Evolutionary conservation across 2,329 filamentous ascomycete species (phyloP).

Genomic region (Talaromyces sp.): DNA sequence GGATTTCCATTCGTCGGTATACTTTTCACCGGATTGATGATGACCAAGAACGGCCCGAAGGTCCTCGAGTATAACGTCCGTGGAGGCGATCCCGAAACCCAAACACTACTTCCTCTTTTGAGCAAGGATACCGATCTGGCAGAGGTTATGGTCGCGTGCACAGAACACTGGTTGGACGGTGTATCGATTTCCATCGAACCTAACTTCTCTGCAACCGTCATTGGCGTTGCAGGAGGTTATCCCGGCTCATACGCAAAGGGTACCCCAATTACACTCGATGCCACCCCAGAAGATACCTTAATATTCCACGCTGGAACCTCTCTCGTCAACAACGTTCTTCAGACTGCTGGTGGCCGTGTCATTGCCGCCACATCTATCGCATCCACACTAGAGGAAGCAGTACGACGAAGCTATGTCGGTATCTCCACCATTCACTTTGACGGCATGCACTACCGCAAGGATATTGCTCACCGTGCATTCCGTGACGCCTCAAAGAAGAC

Average conservation of each 20-base stretch:
- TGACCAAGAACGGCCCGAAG: conserved; percentile 76
- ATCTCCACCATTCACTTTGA: conserved; percentile 79
- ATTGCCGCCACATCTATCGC: conserved; percentile 87
- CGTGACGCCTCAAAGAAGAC: conserved; percentile 27
- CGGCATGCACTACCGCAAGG: conserved; percentile 86
- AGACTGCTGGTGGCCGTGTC: conserved; percentile 82
- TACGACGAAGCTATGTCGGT: conserved; percentile 82
- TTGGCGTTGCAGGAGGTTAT: conserved; percentile 91
- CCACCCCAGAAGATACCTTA: conserved; percentile 59
- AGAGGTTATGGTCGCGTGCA: conserved; percentile 82
- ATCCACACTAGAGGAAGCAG: conserved; percentile 73
- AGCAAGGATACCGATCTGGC: conserved; percentile 78
- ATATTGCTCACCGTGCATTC: conserved; percentile 75
- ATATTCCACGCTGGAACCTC: conserved; percentile 93
- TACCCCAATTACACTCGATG: conserved; percentile 58
- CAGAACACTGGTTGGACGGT: conserved; percentile 69
- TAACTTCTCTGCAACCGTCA: conserved; percentile 82
- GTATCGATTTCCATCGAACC: conserved; percentile 66
- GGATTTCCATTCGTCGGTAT: conserved; percentile 47
- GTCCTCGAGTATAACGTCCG: conserved; percentile 91
- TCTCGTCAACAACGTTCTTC: conserved; percentile 61
- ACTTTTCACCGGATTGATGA: conserved; percentile 72
- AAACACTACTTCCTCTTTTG: conserved; percentile 78
- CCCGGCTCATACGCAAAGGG: conserved; percentile 83
- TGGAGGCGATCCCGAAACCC: conserved; percentile 89